Percentiles rank a stretch among this genome's conserved stretches.
Evolutionary conservation across 1,284 basidiomycete species (phyloP).

Genomic region (Rhodotorula sp.): DNA sequence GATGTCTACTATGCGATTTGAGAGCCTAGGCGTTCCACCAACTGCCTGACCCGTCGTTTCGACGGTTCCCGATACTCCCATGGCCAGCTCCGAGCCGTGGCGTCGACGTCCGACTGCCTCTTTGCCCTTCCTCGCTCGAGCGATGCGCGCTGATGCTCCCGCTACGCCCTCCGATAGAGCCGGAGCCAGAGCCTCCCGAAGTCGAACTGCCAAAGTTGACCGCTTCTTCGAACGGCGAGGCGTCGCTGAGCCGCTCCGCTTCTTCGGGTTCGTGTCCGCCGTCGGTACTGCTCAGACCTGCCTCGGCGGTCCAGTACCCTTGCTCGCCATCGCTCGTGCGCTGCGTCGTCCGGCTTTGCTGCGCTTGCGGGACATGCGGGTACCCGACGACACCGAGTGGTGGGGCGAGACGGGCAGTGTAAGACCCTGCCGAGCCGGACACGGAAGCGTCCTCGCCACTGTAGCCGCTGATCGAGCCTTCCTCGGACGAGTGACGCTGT

Average conservation of each 20-base stretch:
- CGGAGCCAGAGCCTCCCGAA: constrained; percentile 5
- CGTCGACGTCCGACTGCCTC: constrained; percentile 13
- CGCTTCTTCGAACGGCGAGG: constrained; percentile 6
- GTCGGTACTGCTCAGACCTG: constrained; percentile 20
- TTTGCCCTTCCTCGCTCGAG: constrained; percentile 3
- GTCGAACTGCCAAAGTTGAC: constrained; percentile 32
- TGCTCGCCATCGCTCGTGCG: constrained; percentile 17
- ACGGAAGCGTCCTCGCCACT: not conserved
- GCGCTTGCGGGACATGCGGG: constrained; percentile 4
- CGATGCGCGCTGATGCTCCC: not conserved
- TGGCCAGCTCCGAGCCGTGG: constrained; percentile 30
- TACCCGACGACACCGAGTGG: constrained; percentile 15
- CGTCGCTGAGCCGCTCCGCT: constrained; percentile 22
- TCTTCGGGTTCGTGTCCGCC: constrained; percentile 3
- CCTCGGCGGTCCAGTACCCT: constrained; percentile 28
- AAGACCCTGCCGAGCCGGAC: constrained; percentile 2
- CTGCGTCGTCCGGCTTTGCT: constrained; percentile 18
- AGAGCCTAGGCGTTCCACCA: constrained; percentile 31
- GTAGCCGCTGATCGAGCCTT: constrained; percentile 17
- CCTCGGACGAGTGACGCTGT: constrained; percentile 13
- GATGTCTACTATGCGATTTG: not conserved
- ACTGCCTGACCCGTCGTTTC: constrained; percentile 25
- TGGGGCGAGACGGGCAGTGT: constrained; percentile 7
- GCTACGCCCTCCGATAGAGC: constrained; percentile 10
- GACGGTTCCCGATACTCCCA: constrained; percentile 13